Base-by-base conservation (phyloP, 2,329 filamentous ascomycete genomes). In the Aspergillus proliferans region DNA sequence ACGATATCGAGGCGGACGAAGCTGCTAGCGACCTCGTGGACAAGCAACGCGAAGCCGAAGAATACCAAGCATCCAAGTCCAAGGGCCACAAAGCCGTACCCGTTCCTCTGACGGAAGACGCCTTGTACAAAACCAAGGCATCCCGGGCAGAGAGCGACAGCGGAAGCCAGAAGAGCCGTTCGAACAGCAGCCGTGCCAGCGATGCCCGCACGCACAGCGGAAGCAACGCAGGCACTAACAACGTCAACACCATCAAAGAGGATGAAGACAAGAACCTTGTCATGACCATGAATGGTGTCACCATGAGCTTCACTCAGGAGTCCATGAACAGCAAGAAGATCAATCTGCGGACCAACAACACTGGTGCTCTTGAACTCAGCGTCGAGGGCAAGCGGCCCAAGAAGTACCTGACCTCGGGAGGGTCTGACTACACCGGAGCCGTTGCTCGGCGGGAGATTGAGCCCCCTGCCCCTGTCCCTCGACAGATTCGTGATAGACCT, bases 91-190 rank as follows among this genome's bases (percentile, higher is more conserved):
- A 61, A 28, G 44, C 55, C 4, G 46, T 52, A 15, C 52, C 58
- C 5, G 47, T 63, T 12, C 63, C 68, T n/a, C 53, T 68, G 28
- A 71, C 67, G 2, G 52, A 59, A 3, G 69, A 71, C 50, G 59
- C 64, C 3, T 50, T 71, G 40, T 55, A 63, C 36, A 63, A 66
- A 30, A 52, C 56, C 42, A 70, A 70, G 46, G 52, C 57, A 9
- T 58, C 58, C 36, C 61, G 65, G 38, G 50, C 60, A 5, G 63
- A 61, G 30, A 71, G 69, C 46, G 70, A 72, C 38, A 68, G 64
- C 40, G 69, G 66, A 22, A 72, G 69, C 46, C 67, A 69, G 46
- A 70, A 71, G 47, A 72, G 64, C 49, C 67, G 66, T 18, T 70
- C 69, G 4, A 65, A 63, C 52, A 70, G 70, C 58, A 72, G 70